These are phyloP conservation scores for Candida mattraensis DNA, from an alignment of 805 yeast species.

Conservation along the genomic window DNA sequence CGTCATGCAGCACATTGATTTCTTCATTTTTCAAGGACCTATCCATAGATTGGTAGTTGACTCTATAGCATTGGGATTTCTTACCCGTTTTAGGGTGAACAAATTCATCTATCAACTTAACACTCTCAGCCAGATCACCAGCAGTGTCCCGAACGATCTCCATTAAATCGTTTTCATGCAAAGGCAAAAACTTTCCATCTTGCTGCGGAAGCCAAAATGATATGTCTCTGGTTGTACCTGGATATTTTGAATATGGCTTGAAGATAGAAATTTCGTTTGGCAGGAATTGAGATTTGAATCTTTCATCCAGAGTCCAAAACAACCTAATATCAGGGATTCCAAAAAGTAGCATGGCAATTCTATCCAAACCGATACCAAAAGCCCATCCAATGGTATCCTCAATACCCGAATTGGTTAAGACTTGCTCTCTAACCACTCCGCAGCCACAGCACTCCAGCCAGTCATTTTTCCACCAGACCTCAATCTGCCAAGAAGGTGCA, in stretches of 20 bases:
- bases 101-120: conserved; percentile 76
- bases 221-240: conserved; percentile 81
- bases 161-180: conserved; percentile 92
- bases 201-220: conserved; percentile 81
- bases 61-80: conserved; percentile 81
- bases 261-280: conserved; percentile 68
- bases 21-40: conserved; percentile 85
- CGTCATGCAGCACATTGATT: conserved; percentile 68
- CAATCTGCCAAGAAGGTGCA: conserved; percentile 96
- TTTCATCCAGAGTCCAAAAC: conserved; percentile 83
- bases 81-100: conserved; percentile 78
- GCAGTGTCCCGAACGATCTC: conserved; percentile 84
- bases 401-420: conserved; percentile 70
- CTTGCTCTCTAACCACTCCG: conserved; percentile 83
- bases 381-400: conserved; percentile 88
- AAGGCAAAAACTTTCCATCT: conserved; percentile 19
- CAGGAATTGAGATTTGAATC: conserved; percentile 73
- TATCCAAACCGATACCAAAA: conserved; percentile 91
- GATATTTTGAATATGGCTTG: conserved; percentile 87
- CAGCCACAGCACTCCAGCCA: conserved; percentile 98
- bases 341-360: conserved; percentile 93
- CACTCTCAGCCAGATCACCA: conserved; percentile 88
- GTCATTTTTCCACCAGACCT: conserved; percentile 97
- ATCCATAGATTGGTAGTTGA: conserved; percentile 95
- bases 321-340: conserved; percentile 94